Evolutionary conservation across 2,329 filamentous ascomycete species (phyloP).

Genomic region (Diplocarpon mali): DNA sequence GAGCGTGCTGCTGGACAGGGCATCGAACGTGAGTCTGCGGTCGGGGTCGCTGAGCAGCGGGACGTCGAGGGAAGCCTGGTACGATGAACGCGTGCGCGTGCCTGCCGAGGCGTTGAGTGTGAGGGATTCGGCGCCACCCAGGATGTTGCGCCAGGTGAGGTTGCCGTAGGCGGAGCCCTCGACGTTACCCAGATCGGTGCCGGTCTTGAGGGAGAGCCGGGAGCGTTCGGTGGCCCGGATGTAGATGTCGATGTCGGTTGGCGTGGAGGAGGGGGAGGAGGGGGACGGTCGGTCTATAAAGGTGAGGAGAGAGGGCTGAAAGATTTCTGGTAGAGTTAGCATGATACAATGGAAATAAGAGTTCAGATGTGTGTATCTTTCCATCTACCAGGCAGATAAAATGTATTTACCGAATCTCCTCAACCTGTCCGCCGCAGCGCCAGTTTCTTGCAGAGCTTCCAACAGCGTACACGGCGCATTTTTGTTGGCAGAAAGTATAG

Average conservation of each 20-base stretch:
- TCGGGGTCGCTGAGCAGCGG: slow-evolving; percentile 80
- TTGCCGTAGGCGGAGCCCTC: slow-evolving; percentile 92
- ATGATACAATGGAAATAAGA: background rate
- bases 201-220: slow-evolving; percentile 80
- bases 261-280: slow-evolving; percentile 55
- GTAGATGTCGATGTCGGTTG: slow-evolving; percentile 72
- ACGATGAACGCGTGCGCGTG: slow-evolving; percentile 82
- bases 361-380: no score
- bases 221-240: slow-evolving; percentile 70
- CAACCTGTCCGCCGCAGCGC: slow-evolving; percentile 61
- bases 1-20: slow-evolving; percentile 69
- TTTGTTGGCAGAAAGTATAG: slow-evolving; percentile 59
- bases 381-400: no score
- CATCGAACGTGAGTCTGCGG: slow-evolving; percentile 67
- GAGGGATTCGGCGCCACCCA: slow-evolving; percentile 86
- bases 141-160: slow-evolving; percentile 77
- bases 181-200: slow-evolving; percentile 85
- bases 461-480: slow-evolving; percentile 64
- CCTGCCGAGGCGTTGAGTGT: slow-evolving; percentile 80
- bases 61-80: slow-evolving; percentile 74
- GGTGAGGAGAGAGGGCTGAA: slow-evolving; percentile 70
- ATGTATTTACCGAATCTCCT: slow-evolving; percentile 57
- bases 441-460: slow-evolving; percentile 65
- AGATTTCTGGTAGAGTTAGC: slow-evolving; percentile 54
- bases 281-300: slow-evolving; percentile 69